These are phyloP conservation scores for Auriculariales sp. DNA, from an alignment of 768 basidiomycete genomes.

Conservation along the genomic window DNA sequence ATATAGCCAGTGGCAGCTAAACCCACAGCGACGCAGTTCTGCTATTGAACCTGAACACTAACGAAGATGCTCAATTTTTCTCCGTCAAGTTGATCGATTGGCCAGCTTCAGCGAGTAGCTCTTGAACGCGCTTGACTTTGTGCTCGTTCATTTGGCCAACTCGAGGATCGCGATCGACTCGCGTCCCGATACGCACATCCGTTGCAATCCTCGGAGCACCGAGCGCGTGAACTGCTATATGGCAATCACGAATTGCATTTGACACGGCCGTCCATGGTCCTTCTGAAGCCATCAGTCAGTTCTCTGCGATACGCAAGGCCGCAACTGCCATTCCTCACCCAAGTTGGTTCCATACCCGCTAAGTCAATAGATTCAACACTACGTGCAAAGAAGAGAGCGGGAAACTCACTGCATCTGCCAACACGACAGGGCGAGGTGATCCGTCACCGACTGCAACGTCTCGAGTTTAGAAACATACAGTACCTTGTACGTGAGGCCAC, in stretches of 20 bases:
- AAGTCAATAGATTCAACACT: no score
- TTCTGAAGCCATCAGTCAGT: conserved; percentile 23
- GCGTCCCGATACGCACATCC: conserved; percentile 90
- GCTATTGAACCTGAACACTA: no score
- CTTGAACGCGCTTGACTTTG: conserved; percentile 72
- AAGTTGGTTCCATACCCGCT: conserved; percentile 91
- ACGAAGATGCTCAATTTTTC: no score
- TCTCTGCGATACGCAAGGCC: background rate
- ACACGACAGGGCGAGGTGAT: no score
- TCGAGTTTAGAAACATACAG: no score
- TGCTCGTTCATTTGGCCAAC: conserved; percentile 59
- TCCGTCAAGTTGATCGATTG: no score
- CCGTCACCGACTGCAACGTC: no score
- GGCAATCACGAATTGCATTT: conserved; percentile 82
- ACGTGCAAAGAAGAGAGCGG: no score
- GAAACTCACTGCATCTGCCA: no score
- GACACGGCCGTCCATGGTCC: conserved; percentile 79
- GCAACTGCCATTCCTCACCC: conserved; percentile 24
- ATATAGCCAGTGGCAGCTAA: no score
- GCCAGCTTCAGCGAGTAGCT: conserved; percentile 41
- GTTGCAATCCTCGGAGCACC: conserved; percentile 71
- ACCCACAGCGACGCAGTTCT: no score
- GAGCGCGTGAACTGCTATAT: conserved; percentile 67
- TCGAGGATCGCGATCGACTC: conserved; percentile 49
- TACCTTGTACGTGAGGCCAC: conserved; percentile 73